Percentiles rank a stretch among this genome's conserved stretches.
Conservation (phyloP, 108 stramenopile species). For the Heterococcus sp. region DNA sequence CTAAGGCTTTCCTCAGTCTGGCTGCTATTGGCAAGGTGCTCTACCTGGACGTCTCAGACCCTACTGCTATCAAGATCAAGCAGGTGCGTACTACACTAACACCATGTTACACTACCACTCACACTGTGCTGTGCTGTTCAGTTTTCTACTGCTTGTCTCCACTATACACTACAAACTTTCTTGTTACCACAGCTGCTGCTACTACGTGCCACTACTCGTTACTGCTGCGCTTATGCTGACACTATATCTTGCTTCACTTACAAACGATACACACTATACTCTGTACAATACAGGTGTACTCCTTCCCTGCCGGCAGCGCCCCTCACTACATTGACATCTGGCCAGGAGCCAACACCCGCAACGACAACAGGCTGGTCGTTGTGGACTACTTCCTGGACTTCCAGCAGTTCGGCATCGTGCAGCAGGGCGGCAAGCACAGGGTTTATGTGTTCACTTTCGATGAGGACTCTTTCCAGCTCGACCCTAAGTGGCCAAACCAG, state of each 20-base stretch:
- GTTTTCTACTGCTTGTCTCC: too few relatives aligned
- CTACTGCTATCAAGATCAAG: not conserved
- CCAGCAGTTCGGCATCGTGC: not conserved
- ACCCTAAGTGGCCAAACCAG: not conserved
- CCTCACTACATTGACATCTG: slow-evolving; percentile 1
- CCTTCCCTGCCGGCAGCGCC: not conserved
- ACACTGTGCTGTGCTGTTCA: too few relatives aligned
- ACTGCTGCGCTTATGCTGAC: too few relatives aligned
- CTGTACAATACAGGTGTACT: too few relatives aligned
- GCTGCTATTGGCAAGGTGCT: not conserved
- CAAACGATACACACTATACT: too few relatives aligned
- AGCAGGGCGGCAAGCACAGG: not conserved
- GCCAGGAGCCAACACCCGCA: not conserved
- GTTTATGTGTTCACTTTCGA: not conserved
- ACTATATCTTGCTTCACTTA: too few relatives aligned
- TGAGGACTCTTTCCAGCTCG: not conserved
- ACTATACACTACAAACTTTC: too few relatives aligned
- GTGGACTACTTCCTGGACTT: not conserved
- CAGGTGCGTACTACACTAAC: too few relatives aligned
- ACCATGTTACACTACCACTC: too few relatives aligned
- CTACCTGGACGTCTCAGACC: not conserved
- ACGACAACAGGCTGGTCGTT: not conserved
- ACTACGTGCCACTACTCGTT: too few relatives aligned
- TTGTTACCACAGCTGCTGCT: too few relatives aligned
- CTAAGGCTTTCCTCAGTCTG: not conserved